Base-by-base conservation (phyloP, 179 eudicot genomes). In the Amaranthus tricolor region DNA sequence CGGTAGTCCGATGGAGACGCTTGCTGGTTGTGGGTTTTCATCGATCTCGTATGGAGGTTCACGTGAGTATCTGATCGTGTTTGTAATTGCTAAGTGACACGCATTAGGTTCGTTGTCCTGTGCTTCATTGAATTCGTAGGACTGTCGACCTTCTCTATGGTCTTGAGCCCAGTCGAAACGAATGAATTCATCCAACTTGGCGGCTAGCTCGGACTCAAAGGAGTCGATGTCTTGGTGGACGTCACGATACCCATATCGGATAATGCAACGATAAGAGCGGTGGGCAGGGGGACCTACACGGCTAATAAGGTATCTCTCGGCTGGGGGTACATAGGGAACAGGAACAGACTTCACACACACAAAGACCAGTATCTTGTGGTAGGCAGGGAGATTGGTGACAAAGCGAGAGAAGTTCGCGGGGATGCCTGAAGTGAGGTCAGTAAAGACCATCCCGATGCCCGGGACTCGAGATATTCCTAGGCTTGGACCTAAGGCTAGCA, bases 341-440 rank as follows among this genome's bases (percentile, higher is more conserved):
- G 98, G 97, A 12, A 93, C 98, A 0, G 91, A 91, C 80, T 93
- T 93, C 43, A 93, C 86, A 69, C 98, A 93, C 7, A 91, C 97
- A 8, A 93, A 91, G 12, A 91, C 97, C 17, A 93, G 84, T 45
- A 91, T 70, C 43, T 86, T 86, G 76, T 93, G 98, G 83, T 87
- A 93, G 64, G 98, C 98, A 1, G 98, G 98, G 66, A 93, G 90
- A 78, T 93, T 93, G 75, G 98, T 91, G 63, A 93, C 95, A 47
- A 93, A 93, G 51, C 97, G 95, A 6, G 93, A 93, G 84, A 93
- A 93, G 77, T 91, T 93, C 50, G 97, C 93, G 0, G 98, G 98
- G 72, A 93, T 86, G 6, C 98, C 98, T 0, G 93, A 91, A 52
- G 97, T 91, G 72, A 93, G 93, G 58, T 91, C 93, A 7, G 93